Evolutionary conservation across 768 basidiomycete species (phyloP).

Genomic region (Ramaria rubella): DNA sequence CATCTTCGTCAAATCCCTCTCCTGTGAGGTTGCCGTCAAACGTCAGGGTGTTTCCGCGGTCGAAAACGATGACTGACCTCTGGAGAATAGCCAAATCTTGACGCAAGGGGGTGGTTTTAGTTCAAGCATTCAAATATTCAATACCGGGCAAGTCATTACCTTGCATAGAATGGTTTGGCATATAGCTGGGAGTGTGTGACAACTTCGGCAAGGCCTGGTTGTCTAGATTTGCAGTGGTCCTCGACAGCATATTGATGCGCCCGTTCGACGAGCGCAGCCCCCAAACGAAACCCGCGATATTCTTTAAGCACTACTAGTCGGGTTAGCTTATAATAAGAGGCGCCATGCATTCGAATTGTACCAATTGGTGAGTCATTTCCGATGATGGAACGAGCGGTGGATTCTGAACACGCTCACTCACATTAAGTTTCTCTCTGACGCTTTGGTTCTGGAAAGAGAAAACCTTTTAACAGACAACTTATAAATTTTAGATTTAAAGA

Average conservation of each 20-base stretch:
- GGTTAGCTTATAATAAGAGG: conserved; percentile 61
- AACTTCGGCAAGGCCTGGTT: conserved; percentile 31
- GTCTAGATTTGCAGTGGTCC: conserved; percentile 29
- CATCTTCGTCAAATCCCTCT: conserved; percentile 72
- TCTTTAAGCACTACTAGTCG: conserved; percentile 63
- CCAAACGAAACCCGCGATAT: conserved; percentile 59
- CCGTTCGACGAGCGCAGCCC: conserved; percentile 55
- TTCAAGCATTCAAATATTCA: too few relatives aligned
- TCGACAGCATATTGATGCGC: conserved; percentile 53
- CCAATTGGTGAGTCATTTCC: conserved; percentile 62
- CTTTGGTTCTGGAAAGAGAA: too few relatives aligned
- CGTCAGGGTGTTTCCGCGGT: conserved; percentile 1
- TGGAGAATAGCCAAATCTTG: conserved; percentile 25
- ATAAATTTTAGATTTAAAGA: too few relatives aligned
- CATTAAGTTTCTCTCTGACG: too few relatives aligned
- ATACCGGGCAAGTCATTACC: conserved; percentile 52
- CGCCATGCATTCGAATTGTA: conserved; percentile 47
- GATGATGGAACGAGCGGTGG: conserved; percentile 51
- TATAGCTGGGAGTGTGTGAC: conserved; percentile 66
- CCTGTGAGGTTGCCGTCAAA: conserved; percentile 38
- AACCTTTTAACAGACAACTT: too few relatives aligned
- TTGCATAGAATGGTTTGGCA: conserved; percentile 68
- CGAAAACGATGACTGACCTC: conserved; percentile 58
- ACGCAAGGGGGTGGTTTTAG: conserved; percentile 13
- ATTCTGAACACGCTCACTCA: too few relatives aligned